These are phyloP conservation scores for Sordariomycetes sp. DNA, from an alignment of 2,329 filamentous ascomycete genomes.

Conservation along the genomic window DNA sequence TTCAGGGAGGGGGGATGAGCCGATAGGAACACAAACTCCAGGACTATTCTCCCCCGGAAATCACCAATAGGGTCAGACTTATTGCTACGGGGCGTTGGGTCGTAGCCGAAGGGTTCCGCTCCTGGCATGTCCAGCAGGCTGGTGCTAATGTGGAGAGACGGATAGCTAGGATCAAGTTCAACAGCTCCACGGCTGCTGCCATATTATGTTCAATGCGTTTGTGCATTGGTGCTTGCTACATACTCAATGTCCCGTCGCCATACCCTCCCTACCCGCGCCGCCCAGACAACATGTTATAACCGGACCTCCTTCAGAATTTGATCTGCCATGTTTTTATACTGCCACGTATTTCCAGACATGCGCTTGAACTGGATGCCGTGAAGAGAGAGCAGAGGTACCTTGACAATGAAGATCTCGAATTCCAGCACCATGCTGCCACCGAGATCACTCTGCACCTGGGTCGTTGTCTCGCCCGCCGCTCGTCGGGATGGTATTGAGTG, in stretches of 20 bases:
- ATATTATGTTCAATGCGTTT: no score
- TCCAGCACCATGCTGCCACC: conserved; percentile 74
- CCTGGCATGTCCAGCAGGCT: no score
- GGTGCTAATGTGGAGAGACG: no score
- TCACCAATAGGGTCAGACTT: no score
- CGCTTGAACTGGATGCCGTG: conserved; percentile 99
- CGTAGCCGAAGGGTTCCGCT: no score
- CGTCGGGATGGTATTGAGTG: conserved; percentile 40
- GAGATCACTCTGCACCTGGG: conserved; percentile 82
- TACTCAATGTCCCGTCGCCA: neutral
- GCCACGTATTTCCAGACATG: conserved; percentile 90
- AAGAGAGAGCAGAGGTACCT: conserved; percentile 83
- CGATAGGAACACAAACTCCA: no score
- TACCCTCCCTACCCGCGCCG: neutral
- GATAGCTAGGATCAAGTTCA: no score
- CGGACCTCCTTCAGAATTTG: conserved; percentile 81
- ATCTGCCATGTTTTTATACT: conserved; percentile 97
- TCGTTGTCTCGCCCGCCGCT: conserved; percentile 77
- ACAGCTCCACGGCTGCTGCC: no score
- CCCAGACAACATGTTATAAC: conserved; percentile 41
- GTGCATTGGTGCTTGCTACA: no score
- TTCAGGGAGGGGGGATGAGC: no score
- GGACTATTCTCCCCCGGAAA: no score
- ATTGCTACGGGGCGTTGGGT: no score
- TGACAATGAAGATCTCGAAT: conserved; percentile 96